A percentile compares a stretch with the other conserved stretches of the same genome.
phyloP scores from a whole-genome alignment of 225 moss, liverwort and hornwort species.

The Ulota crispa region DNA sequence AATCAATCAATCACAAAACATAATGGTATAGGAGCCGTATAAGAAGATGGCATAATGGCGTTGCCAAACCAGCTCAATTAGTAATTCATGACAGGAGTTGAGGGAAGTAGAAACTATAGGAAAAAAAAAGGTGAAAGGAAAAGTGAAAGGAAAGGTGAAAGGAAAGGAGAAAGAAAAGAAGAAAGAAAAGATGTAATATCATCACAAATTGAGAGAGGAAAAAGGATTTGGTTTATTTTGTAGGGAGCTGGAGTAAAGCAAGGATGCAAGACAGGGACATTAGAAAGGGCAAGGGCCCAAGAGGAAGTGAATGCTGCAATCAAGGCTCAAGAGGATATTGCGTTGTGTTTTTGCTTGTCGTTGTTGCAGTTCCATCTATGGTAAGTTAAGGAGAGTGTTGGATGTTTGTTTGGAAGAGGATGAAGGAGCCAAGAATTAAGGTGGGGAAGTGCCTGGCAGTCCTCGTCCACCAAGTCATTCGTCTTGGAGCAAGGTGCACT shows the following conservation, averaged over 20 bases:
- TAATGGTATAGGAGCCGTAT: neutral
- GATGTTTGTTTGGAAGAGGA: conserved; percentile 1
- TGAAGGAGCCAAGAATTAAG: neutral
- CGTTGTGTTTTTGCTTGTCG: neutral
- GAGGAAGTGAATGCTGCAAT: neutral
- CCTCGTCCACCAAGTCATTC: neutral
- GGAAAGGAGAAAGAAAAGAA: too few species aligned
- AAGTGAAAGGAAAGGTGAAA: neutral
- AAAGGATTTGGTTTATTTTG: neutral
- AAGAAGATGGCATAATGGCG: neutral
- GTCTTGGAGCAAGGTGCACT: neutral
- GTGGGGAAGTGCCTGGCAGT: neutral
- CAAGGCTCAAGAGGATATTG: neutral
- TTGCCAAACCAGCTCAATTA: neutral
- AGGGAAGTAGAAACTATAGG: neutral
- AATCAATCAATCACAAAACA: neutral
- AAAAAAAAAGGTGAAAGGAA: too few species aligned
- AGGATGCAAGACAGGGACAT: neutral
- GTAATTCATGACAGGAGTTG: neutral
- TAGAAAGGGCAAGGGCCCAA: neutral
- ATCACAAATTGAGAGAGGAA: neutral
- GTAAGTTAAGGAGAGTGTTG: neutral
- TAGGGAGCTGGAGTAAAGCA: neutral
- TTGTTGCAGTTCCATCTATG: neutral
- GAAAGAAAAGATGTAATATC: too few species aligned